Percentiles rank a stretch among this genome's conserved stretches.
phyloP scores from a whole-genome alignment of 495 filamentous ascomycete genomes.

The Platismatia glauca region DNA sequence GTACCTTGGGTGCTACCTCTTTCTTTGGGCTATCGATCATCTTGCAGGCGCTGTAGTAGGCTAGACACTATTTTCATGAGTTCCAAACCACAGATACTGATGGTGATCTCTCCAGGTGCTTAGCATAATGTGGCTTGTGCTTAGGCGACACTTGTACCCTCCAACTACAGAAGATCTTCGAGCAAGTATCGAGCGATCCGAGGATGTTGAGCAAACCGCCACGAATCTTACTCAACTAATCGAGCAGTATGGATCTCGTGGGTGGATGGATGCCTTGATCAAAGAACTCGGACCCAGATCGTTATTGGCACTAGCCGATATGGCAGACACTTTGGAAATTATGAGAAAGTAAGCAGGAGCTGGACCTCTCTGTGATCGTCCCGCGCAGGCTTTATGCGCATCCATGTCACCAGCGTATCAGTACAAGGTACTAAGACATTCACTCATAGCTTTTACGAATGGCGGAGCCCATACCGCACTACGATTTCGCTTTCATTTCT shows the following conservation, averaged over 20 bases:
- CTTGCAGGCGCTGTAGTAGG: conserved; percentile 15
- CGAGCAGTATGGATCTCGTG: conserved; percentile 28
- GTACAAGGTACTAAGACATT: conserved; percentile 1
- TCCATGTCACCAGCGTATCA: not conserved
- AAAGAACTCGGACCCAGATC: conserved; percentile 28
- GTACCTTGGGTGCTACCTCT: conserved; percentile 24
- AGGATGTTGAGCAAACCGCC: conserved; percentile 24
- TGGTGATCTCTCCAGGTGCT: not conserved
- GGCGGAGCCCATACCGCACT: conserved; percentile 28
- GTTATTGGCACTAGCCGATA: conserved; percentile 30
- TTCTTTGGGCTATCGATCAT: conserved; percentile 25
- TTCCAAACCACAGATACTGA: not conserved
- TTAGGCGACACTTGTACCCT: not conserved
- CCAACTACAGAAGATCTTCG: conserved; percentile 27
- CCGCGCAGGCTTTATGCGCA: not conserved
- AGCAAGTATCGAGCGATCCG: conserved; percentile 24
- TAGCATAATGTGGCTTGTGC: not conserved
- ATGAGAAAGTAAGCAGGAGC: not conserved
- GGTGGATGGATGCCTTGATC: conserved; percentile 27
- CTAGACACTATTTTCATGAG: accelerated
- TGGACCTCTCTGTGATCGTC: not conserved
- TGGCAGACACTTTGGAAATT: conserved; percentile 8
- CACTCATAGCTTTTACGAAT: conserved; percentile 33
- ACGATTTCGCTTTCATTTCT: conserved; percentile 25
- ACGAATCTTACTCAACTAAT: conserved; percentile 31